Percentiles rank a stretch among this genome's conserved stretches.
Evolutionary conservation across 1,284 basidiomycete species (phyloP).

Genomic region (Lentinus polychrous): DNA sequence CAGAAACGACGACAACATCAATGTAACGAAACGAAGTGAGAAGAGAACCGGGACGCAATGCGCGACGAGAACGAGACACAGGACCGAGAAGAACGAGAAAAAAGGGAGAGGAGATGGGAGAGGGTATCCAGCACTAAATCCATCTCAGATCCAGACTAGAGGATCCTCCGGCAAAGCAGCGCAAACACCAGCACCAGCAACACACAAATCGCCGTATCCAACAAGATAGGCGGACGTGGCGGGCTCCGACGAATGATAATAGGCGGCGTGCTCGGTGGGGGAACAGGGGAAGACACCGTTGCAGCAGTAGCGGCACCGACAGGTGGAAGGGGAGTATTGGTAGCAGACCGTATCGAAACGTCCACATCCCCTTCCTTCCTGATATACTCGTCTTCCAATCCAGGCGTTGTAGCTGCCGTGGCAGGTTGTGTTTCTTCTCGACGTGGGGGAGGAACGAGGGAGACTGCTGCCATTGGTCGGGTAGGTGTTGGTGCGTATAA

Average conservation of each 20-base stretch:
- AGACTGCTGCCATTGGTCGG: constrained; percentile 20
- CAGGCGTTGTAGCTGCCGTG: too few species aligned
- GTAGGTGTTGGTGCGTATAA: constrained; percentile 22
- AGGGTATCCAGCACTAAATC: background rate
- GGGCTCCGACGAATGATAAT: constrained; percentile 15
- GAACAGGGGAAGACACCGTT: background rate
- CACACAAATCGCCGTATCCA: constrained; percentile 65
- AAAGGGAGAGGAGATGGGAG: background rate
- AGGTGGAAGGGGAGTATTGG: too few species aligned
- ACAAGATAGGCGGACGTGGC: constrained; percentile 47
- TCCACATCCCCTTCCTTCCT: constrained; percentile 2
- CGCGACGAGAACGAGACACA: too few species aligned
- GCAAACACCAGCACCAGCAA: constrained; percentile 57
- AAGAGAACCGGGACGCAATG: too few species aligned
- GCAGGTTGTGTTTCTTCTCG: constrained; percentile 11
- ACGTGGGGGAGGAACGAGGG: constrained; percentile 10
- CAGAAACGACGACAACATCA: too few species aligned
- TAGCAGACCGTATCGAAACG: too few species aligned
- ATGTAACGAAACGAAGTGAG: too few species aligned
- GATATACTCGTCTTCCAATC: background rate
- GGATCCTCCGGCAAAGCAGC: constrained; percentile 53
- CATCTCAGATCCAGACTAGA: constrained; percentile 26
- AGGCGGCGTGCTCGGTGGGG: background rate
- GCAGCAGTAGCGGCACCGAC: background rate
- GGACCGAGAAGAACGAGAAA: background rate